These are phyloP conservation scores for Pseudocercospora cruenta DNA, from an alignment of 2,329 filamentous ascomycete genomes.

Conservation along the genomic window DNA sequence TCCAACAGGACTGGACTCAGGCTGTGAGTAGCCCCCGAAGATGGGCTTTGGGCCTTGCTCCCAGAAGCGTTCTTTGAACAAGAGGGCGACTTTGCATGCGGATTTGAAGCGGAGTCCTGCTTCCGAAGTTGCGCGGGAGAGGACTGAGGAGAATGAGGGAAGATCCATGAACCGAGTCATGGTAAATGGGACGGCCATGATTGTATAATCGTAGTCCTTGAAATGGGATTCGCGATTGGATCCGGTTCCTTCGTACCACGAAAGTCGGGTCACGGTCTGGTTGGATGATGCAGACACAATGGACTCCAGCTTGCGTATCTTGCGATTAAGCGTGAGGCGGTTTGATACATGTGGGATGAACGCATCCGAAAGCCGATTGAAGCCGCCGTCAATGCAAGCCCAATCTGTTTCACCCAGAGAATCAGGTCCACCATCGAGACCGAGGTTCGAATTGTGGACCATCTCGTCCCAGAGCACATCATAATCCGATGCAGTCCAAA, in stretches of 20 bases:
- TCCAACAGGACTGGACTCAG: conserved; percentile 63
- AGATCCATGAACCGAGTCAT: conserved; percentile 18
- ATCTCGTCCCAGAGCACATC: conserved; percentile 19
- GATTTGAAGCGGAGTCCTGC: conserved; percentile 52
- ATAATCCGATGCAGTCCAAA: conserved; percentile 17
- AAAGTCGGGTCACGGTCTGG: not conserved
- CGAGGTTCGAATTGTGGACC: conserved; percentile 17
- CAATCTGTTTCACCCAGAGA: conserved; percentile 20
- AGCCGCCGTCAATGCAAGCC: conserved; percentile 57
- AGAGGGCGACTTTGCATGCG: conserved; percentile 62
- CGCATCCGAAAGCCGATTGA: conserved; percentile 61
- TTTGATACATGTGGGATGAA: conserved; percentile 64
- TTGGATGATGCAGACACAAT: not conserved
- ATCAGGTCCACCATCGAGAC: conserved; percentile 10
- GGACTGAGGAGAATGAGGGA: conserved; percentile 16
- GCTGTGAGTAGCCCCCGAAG: conserved; percentile 63
- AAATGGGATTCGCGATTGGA: conserved; percentile 41
- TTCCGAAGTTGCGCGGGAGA: conserved; percentile 16
- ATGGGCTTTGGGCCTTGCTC: conserved; percentile 58
- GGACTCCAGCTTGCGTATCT: conserved; percentile 55
- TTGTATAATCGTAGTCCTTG: conserved; percentile 22
- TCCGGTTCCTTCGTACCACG: conserved; percentile 6
- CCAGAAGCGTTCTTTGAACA: conserved; percentile 67
- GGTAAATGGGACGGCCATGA: conserved; percentile 24
- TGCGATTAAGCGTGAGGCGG: conserved; percentile 58